Base-by-base conservation (phyloP, 257 asterid species). In the Solanum pinnatisectum region DNA sequence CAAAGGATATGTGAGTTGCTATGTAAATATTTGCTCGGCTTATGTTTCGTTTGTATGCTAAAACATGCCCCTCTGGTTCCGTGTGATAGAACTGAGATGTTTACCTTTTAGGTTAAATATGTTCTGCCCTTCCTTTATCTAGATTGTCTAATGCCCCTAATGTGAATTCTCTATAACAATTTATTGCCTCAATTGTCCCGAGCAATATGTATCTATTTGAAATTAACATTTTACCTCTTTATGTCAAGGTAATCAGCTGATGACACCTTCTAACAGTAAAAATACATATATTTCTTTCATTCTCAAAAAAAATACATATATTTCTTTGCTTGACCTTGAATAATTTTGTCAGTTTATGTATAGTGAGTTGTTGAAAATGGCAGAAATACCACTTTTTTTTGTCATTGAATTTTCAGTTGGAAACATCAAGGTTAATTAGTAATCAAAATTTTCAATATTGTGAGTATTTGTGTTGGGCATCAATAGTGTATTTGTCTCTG, bases 1-100 rank as follows among this genome's bases (percentile, higher is more conserved):
- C 98, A 25, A 97, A 94, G 87, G 92, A 96, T 88, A 97, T 97
- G 99, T 97, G 92, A 97, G 99, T 91, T 59, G 33, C 68, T 76
- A 10, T 9, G 32, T 76, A 86, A 83, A n/a, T 88, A n/a, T 87
- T 84, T 87, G 35, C 39, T 32, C 4, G 68, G 10, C 20, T 81
- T 15, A 42, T 46, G 35, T 27, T 81, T 81, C 68, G 11, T 16
- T 81, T 81, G 85, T 83, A 25, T 84, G 63, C 23, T 15, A 44
- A 87, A 87, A 30, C 30, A 30, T 46, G 40, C 30, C 11, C 18
- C 85, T 81, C 85, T 1, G 23, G 63, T 52, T 18, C 65, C 5
- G 4, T 9, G 30, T 81, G 68, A 81, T 16, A 81, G 20, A 39
- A 16, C 27, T 46, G 68, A 81, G 85, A 46, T 81, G 42, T 46